A percentile compares a stretch with the other conserved stretches of the same genome.
phyloP scores from a whole-genome alignment of 306 rosid species.

The Glycine soja region DNA sequence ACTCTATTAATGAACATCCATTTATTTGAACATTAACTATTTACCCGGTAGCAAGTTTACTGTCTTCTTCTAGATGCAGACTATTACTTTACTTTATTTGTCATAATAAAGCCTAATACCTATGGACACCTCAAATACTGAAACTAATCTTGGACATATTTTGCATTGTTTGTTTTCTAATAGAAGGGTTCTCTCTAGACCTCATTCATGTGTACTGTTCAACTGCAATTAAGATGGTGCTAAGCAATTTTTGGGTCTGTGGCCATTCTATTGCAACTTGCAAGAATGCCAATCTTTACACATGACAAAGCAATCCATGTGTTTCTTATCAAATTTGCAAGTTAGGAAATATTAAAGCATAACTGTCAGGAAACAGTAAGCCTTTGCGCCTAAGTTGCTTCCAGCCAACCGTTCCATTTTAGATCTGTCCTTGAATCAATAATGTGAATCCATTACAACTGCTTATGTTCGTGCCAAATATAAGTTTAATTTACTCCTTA shows the following conservation, averaged over 20 bases:
- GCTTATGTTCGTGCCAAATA: no score
- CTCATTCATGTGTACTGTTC: not conserved
- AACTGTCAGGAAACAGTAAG: no score
- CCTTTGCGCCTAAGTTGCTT: no score
- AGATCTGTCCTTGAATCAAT: no score
- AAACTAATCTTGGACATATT: constrained; percentile 14
- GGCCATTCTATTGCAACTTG: not conserved
- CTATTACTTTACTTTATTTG: not conserved
- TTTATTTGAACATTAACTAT: not conserved
- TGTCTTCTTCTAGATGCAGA: not conserved
- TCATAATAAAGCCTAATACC: not conserved
- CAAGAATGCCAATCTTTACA: not conserved
- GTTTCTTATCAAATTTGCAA: not conserved
- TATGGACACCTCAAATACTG: not conserved
- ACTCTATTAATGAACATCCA: no score
- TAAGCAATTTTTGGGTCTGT: not conserved
- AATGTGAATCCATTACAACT: no score
- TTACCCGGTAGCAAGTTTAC: not conserved
- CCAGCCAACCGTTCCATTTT: no score
- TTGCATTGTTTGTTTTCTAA: not conserved
- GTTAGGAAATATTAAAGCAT: not conserved
- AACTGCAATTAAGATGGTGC: not conserved
- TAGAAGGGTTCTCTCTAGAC: not conserved
- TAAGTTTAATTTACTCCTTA: no score
- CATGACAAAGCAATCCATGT: not conserved